Evolutionary conservation across 2,329 filamentous ascomycete genomes (phyloP).

Genomic region (Cladosporium sp.): DNA sequence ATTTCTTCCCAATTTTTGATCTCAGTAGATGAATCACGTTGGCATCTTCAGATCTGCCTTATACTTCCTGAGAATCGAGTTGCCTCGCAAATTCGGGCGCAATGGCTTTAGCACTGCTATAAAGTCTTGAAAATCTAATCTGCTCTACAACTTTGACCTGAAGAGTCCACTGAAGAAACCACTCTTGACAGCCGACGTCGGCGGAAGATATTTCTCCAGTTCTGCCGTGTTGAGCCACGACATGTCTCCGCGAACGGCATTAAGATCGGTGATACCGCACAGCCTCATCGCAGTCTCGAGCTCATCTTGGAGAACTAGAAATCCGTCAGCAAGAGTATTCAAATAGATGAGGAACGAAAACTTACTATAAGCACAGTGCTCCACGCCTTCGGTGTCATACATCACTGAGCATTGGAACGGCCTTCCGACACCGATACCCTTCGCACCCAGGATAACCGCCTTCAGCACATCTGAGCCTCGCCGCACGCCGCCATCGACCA

Average conservation of each 20-base stretch:
- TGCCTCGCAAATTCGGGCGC: no score
- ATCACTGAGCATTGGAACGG: slow-evolving; percentile 57
- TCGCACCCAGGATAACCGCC: slow-evolving; percentile 61
- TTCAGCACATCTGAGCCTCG: slow-evolving; percentile 67
- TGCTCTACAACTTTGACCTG: slow-evolving; percentile 5
- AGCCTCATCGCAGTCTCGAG: slow-evolving; percentile 63
- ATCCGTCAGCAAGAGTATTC: slow-evolving; percentile 13
- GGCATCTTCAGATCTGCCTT: no score
- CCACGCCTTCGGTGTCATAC: slow-evolving; percentile 53
- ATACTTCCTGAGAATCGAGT: no score
- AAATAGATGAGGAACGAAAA: slow-evolving; percentile 12
- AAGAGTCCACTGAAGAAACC: slow-evolving; percentile 1
- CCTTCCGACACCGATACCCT: slow-evolving; percentile 57
- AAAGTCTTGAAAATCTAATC: no score
- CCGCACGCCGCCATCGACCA: slow-evolving; percentile 60
- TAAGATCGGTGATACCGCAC: slow-evolving; percentile 59
- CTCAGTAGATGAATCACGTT: no score
- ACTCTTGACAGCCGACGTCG: slow-evolving; percentile 12
- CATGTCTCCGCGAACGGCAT: slow-evolving; percentile 58
- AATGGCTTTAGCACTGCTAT: no score
- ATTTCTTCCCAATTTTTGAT: no score
- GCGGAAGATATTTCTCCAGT: slow-evolving; percentile 48
- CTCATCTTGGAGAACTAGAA: slow-evolving; percentile 50
- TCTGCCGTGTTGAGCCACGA: slow-evolving; percentile 49
- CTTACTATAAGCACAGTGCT: slow-evolving; percentile 53